Evolutionary conservation across 2,329 filamentous ascomycete species (phyloP), one percentile per base, ranked within the genome.

Genomic region (Colletotrichum limetticola): DNA sequence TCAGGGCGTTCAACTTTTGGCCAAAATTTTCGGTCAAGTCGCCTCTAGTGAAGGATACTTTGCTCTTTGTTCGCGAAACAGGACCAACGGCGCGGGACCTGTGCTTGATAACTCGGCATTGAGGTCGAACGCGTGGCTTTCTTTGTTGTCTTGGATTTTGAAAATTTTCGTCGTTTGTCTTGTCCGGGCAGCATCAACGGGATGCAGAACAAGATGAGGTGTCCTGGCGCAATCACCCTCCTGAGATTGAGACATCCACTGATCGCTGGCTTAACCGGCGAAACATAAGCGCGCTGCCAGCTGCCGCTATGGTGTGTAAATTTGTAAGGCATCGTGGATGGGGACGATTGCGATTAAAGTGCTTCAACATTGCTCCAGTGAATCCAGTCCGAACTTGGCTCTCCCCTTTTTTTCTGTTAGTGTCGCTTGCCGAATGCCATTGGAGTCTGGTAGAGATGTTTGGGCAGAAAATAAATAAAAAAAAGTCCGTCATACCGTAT

Each of bases 191-290:
- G 42, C 42, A 22, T 8, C 42, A 49, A 49, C 42, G 9, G 6
- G 42, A 26, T 16, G 26, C 32, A 35, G 32, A 66, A 42, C 37
- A 42, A 42, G 37, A 42, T 42, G 37, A 56, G 24, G 37, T 28
- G 42, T 28, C 55, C 32, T 67, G 56, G 55, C 24, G 46, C 49
- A 69, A 69, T 69, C 62, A 62, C 56, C 28, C 30, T 9, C 49
- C 11, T 52, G 28, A 71, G n/a, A 69, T 70, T 72, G 66, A 37
- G 7, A 49, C 66, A 61, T 67, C 68, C 68, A 71, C 68, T 71
- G 68, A 71, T 71, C 63, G 68, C 63, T 67, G 62, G 28, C 55
- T 30, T 46, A 46, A 35, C 60, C 24, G 37, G 14, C 16, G 52
- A 55, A 28, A 42, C 61, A 55, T 26, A 32, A 26, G 22, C n/a